These are phyloP conservation scores for Pichia terricola DNA, from an alignment of 1,139 yeast species.

Conservation along the genomic window DNA sequence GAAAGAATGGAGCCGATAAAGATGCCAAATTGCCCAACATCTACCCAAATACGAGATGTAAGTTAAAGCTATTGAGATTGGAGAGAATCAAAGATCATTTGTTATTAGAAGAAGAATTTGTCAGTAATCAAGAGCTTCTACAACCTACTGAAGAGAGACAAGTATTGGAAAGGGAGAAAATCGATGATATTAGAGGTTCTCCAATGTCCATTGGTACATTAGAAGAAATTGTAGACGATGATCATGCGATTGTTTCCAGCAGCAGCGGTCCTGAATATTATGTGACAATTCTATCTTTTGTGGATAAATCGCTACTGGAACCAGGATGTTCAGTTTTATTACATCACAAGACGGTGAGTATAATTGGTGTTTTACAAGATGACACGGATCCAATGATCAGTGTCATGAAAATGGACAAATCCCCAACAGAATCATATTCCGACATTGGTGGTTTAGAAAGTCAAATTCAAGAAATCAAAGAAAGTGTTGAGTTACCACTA, in stretches of 20 bases:
- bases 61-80: conserved; percentile 78
- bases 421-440: conserved; percentile 94
- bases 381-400: conserved; percentile 98
- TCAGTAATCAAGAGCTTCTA: conserved; percentile 85
- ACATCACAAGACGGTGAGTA: conserved; percentile 91
- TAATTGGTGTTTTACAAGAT: conserved; percentile 92
- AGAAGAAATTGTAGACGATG: conserved; percentile 96
- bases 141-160: conserved; percentile 96
- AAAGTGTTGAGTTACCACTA: conserved; percentile 92
- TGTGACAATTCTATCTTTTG: conserved; percentile 93
- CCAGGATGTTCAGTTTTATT: conserved; percentile 97
- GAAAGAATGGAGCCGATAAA: conserved; percentile 80
- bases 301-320: conserved; percentile 89
- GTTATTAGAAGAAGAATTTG: conserved; percentile 91
- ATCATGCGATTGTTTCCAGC: conserved; percentile 95
- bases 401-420: conserved; percentile 92
- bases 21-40: conserved; percentile 81
- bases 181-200: conserved; percentile 91
- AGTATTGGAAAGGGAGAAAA: conserved; percentile 89
- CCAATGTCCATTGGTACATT: conserved; percentile 96
- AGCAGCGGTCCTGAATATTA: conserved; percentile 96
- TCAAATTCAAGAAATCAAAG: conserved; percentile 97
- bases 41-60: conserved; percentile 89
- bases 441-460: conserved; percentile 96
- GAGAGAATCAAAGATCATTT: conserved; percentile 96